Evolutionary conservation across 2,329 filamentous ascomycete genomes (phyloP), one percentile per base, ranked within the genome.

Genomic region (Fusarium brachygibbosum): DNA sequence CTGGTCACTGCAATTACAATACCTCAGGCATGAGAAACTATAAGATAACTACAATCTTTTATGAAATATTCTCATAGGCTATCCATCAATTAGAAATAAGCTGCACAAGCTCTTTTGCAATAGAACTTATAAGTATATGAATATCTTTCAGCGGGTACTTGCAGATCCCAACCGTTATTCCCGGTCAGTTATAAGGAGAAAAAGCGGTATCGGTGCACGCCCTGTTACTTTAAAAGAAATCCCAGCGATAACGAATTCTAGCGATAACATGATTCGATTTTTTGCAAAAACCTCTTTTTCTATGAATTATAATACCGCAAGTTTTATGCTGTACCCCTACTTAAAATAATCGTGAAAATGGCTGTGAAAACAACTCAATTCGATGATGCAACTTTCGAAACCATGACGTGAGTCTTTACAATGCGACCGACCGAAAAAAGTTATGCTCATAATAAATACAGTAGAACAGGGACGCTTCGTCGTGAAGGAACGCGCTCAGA

Each of bases 401-500:
- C 41, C 13, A 59, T 61, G 46, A 42, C 56, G 62, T 66, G 6
- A 53, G 62, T 13, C 16, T n/a, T 17, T 28, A 7, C 0, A 13
- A 17, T 6, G 1, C 3, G 8, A 1, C 21, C 9, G 2, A 2
- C 4, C 5, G 11, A 21, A 13, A 3, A 12, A n/a, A 10, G 5
- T 7, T 13, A 17, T 17, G n/a, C 35, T 65, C 5, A 65, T 5
- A 2, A 6, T 1, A 5, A 0, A 29, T 29, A 0, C 19, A 66
- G 58, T 6, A 63, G 61, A 34, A 31, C 32, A 21, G 60, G 32
- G 4, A 37, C 55, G 4, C 9, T 59, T 0, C 53, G 53, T 17
- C 62, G 51, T 5, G 61, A 65, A 8, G 31, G 28, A 6, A 60
- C 61, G 0, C 45, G 61, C 17, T 53, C 61, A 1, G 61, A 65